These are phyloP conservation scores for Incumbomyces delicatus DNA, from an alignment of 2,329 filamentous ascomycete species.

Conservation along the genomic window DNA sequence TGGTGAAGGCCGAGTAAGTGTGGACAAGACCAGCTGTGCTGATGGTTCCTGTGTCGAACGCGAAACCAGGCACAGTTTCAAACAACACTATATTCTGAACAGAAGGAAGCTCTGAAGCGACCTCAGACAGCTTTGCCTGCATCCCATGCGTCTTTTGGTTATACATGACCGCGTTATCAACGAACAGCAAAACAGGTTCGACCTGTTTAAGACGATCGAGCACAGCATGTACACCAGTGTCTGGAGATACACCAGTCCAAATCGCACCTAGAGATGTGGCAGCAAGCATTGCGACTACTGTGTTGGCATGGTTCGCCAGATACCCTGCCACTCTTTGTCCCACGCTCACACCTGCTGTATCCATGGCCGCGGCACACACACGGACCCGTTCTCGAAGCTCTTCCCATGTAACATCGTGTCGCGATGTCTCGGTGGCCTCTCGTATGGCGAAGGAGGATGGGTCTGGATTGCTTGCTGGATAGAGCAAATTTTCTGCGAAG, in stretches of 20 bases:
- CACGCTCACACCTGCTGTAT: constrained; percentile 52
- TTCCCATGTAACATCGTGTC: constrained; percentile 63
- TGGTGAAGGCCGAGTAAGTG: constrained; percentile 38
- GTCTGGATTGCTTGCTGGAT: constrained; percentile 51
- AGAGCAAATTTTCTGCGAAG: constrained; percentile 91
- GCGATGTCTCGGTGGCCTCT: constrained; percentile 64
- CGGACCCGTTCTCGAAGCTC: constrained; percentile 70
- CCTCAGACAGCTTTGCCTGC: constrained; percentile 65
- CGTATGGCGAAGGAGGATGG: constrained; percentile 62
- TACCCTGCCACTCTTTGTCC: constrained; percentile 61
- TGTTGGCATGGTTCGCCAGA: constrained; percentile 81
- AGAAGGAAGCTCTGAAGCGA: constrained; percentile 57
- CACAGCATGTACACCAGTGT: constrained; percentile 84
- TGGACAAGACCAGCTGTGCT: constrained; percentile 28
- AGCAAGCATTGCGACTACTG: constrained; percentile 78
- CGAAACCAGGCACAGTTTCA: constrained; percentile 46
- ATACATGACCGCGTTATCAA: constrained; percentile 80
- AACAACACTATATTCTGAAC: constrained; percentile 67
- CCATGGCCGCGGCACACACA: constrained; percentile 60
- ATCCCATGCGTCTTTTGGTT: constrained; percentile 86
- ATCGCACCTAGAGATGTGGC: constrained; percentile 73
- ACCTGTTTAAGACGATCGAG: constrained; percentile 82
- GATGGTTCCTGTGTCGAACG: constrained; percentile 27
- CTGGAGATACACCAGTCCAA: constrained; percentile 88
- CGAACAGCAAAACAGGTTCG: constrained; percentile 69